Evolutionary conservation across 2,329 filamentous ascomycete species (phyloP), one percentile per base, ranked within the genome.

Genomic region (Moelleriella libera): DNA sequence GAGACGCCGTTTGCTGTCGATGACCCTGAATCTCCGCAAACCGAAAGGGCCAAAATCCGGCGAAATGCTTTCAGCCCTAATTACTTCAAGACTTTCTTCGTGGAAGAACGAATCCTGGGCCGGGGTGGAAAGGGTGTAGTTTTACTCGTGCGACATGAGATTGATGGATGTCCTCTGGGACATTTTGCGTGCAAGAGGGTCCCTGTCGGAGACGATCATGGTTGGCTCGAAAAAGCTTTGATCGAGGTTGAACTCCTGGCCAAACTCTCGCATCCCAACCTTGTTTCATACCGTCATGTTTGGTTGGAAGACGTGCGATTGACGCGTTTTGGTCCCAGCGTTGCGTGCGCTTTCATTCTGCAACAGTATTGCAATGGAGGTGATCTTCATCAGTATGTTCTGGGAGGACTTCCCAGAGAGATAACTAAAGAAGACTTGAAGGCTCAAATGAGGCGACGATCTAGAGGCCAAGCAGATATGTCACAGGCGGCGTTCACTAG

Each of bases 351-450:
- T 5, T 98, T 95, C 61, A 98, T 98, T 49, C 74, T 98, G 6
- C 92, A 98, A 61, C 89, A 98, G 60, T 98, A 95, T 58, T 98
- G 94, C 68, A 97, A 98, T 60, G 76, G 82, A 1, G 92, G 92
- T 12, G 92, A 98, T 60, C 72, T 98, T 14, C 83, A 95, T 50
- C 81, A 84, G 52, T 94, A 94, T 60, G 80, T 98, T 12, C 71
- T 89, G n/a, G 82, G 83, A 6, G 76, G 81, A 5, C 67, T 69
- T 29, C 71, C 79, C 0, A 75, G 77, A 45, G 74, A 79, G 45
- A 72, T 72, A 0, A 88, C 86, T 6, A 86, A 86, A 49, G 85
- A 97, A 58, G 80, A 92, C 57, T 71, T 97, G 55, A 97, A 97
- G 61, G 88, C 88, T 6, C 85, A 86, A 47, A 78, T 94, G 60